Base-by-base conservation (phyloP, 768 basidiomycete genomes). In the Cystofilobasidium ferigula region DNA sequence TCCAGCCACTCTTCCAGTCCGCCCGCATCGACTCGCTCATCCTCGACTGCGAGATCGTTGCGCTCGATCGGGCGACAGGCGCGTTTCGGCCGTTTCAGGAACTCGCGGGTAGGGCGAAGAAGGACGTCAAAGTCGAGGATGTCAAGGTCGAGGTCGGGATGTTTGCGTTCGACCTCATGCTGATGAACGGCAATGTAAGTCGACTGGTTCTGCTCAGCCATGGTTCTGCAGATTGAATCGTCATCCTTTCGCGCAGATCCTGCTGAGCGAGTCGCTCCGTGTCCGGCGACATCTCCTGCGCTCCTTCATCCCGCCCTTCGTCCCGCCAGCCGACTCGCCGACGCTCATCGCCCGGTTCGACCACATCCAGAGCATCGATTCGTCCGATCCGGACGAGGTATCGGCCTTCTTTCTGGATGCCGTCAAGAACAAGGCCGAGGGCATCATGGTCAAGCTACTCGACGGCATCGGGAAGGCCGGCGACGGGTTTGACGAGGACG, bases 91-190 rank as follows among this genome's bases (percentile, higher is more conserved):
- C 88, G 1, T 94, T 94, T 74, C 92, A 94, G 73, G 87, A 90
- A 57, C 79, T 95, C 32, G 87, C 89, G 0, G 87, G 85, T 69
- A 81, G 91, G 63, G 85, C 89, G 10, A 84, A 87, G 57, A 91
- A 92, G 73, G 85, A 88, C 72, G 91, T 92, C 36, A 77, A 82
- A 63, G 74, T 89, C 8, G 80, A 81, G 66, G 83, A 91, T 71
- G 81, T 95, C 71, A 85, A 82, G 69, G 81, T 93, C 47, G 76
- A 83, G 30, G 88, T 94, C 0, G 86, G 86, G n/a, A 81, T 94
- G 2, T 93, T 83, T 74, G 86, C 83, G 0, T 95, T 94, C 74
- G 92, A 95, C 77, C 71, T 94, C 67, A 88, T 95, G 88, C 84
- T 85, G 72, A 78, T 89, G 56, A 85, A 94, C 75, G 85, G 83